phyloP scores from a whole-genome alignment of 1,284 basidiomycete species.

The Pseudozyma sp. region DNA sequence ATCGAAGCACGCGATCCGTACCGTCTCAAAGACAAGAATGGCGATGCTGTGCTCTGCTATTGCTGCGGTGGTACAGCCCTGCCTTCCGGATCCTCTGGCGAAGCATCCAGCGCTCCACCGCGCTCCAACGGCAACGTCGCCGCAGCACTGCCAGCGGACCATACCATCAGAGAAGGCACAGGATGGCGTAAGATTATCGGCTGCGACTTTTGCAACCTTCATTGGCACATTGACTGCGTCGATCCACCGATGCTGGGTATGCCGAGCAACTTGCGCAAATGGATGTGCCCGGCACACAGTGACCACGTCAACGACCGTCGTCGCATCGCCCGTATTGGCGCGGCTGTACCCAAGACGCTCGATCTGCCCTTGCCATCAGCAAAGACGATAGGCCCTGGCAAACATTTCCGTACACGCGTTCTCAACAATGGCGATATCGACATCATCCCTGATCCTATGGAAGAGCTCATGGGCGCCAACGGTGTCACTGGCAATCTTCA shows the following conservation, averaged over 20 bases:
- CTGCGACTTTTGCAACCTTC: conserved; percentile 93
- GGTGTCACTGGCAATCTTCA: conserved; percentile 30
- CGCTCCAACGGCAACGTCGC: neutral
- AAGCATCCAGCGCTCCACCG: neutral
- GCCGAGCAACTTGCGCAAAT: conserved; percentile 88
- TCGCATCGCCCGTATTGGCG: conserved; percentile 50
- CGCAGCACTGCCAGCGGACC: conserved; percentile 23
- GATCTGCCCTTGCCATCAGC: conserved; percentile 45
- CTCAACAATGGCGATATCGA: conserved; percentile 92
- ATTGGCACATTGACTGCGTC: conserved; percentile 97
- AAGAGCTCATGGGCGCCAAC: conserved; percentile 61
- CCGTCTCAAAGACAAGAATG: conserved; percentile 86
- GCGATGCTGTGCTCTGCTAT: conserved; percentile 85
- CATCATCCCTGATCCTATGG: conserved; percentile 76
- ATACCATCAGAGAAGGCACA: conserved; percentile 36
- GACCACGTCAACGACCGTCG: conserved; percentile 76
- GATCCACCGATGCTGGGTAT: conserved; percentile 87
- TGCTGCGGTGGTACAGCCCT: conserved; percentile 83
- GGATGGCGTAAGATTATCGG: conserved; percentile 78
- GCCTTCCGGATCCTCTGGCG: conserved; percentile 66
- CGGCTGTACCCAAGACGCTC: conserved; percentile 39
- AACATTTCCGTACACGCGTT: conserved; percentile 74
- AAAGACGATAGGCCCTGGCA: conserved; percentile 75
- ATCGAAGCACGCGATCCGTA: conserved; percentile 91
- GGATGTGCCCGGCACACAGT: conserved; percentile 98